Evolutionary conservation across 2,329 filamentous ascomycete species (phyloP).

Genomic region (Fusarium cicatricum): DNA sequence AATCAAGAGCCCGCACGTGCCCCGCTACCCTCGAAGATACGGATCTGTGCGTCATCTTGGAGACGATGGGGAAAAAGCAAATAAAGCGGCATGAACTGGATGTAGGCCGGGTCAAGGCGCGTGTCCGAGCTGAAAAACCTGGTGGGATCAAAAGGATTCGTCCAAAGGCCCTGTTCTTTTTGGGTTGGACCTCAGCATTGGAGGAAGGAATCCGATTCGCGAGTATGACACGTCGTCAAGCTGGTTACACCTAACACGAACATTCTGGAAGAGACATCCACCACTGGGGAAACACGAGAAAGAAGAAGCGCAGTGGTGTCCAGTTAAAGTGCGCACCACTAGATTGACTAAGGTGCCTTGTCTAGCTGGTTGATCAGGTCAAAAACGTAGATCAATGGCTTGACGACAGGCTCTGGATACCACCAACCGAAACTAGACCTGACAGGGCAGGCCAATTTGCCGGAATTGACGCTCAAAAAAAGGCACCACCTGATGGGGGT

Average conservation of each 20-base stretch:
- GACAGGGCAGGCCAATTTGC: conserved; percentile 12
- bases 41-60: conserved; percentile 18
- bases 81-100: conserved; percentile 9
- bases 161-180: background rate
- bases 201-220: conserved; percentile 23
- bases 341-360: too few species aligned
- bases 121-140: conserved; percentile 13
- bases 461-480: conserved; percentile 8
- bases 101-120: background rate
- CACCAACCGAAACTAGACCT: conserved; percentile 15
- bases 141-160: conserved; percentile 7
- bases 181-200: background rate
- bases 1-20: conserved; percentile 6
- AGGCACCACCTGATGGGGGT: too few species aligned
- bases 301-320: too few species aligned
- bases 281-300: too few species aligned
- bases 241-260: too few species aligned
- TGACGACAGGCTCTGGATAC: too few species aligned
- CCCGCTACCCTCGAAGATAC: conserved; percentile 2
- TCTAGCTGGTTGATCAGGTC: too few species aligned
- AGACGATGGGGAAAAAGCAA: background rate
- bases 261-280: too few species aligned
- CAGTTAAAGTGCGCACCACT: too few species aligned
- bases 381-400: too few species aligned
- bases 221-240: conserved; percentile 4